Percentiles rank a stretch among this genome's conserved stretches.
These are phyloP conservation scores for Colletotrichum orchidophilum DNA, from an alignment of 2,329 filamentous ascomycete species.

Conservation along the genomic window DNA sequence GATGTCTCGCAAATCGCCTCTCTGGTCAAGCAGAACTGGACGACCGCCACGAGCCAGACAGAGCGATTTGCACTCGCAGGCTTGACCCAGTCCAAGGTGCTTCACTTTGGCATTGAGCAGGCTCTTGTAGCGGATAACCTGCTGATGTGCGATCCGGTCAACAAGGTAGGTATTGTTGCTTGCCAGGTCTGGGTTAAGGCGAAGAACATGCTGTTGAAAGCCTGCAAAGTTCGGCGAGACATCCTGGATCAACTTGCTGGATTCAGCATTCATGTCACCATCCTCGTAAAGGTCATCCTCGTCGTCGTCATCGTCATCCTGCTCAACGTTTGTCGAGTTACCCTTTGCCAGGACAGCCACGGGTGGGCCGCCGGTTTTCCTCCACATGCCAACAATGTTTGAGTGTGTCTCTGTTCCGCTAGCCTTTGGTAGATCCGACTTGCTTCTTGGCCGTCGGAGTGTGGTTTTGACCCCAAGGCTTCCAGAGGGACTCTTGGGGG, in stretches of 20 bases:
- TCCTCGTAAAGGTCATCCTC: constrained; percentile 67
- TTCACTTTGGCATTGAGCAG: constrained; percentile 76
- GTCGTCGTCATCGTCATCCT: constrained; percentile 66
- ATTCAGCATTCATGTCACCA: constrained; percentile 68
- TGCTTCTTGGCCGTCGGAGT: constrained; percentile 65
- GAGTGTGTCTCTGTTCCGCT: constrained; percentile 42
- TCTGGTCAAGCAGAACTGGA: constrained; percentile 68
- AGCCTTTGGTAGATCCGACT: constrained; percentile 59
- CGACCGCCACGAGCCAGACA: constrained; percentile 76
- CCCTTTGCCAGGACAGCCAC: constrained; percentile 57
- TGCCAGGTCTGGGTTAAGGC: constrained; percentile 76
- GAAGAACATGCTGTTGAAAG: constrained; percentile 78
- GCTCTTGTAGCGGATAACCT: constrained; percentile 80
- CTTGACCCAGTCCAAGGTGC: constrained; percentile 70
- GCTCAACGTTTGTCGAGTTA: constrained; percentile 36
- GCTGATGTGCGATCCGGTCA: constrained; percentile 84
- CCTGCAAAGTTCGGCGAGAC: constrained; percentile 79
- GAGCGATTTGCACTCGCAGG: constrained; percentile 68
- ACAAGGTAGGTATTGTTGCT: constrained; percentile 70
- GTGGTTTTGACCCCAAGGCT: constrained; percentile 56
- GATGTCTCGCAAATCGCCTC: constrained; percentile 65
- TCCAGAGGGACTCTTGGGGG: constrained; percentile 61
- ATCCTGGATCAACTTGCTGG: constrained; percentile 69
- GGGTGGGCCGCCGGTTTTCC: constrained; percentile 62
- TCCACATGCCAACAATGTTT: constrained; percentile 61